Base-by-base conservation (phyloP, 371 early-diverging fungal species). In the Apophysomyces elegans region DNA sequence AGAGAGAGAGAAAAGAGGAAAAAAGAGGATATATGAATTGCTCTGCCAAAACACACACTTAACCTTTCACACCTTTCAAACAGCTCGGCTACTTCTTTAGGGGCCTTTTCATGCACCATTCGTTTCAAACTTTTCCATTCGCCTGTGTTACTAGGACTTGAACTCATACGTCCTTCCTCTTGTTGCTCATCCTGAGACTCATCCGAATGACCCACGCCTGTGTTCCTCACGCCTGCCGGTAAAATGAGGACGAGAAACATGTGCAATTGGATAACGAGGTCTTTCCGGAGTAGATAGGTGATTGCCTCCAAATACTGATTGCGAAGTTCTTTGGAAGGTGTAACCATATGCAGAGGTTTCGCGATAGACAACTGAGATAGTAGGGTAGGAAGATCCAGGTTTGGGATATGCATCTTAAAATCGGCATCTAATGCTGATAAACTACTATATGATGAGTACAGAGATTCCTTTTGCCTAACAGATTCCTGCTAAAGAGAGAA, bases 281-380 rank as follows among this genome's bases (percentile, higher is more conserved):
- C 87, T 63, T 92, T 87, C 37, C 94, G 84, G 47, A 97, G 84
- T 63, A 97, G 72, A 65, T 86, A 93, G 0, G 91, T 91, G 54
- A 95, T 78, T 18, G 93, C 88, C 65, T 95, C 95, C 18, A 96
- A 71, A 63, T 95, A 95, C 26, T 90, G 73, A 7, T 87, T 85
- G 9, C 86, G 83, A 7, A 80, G 67, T 32, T 91, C 94, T 63
- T 86, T 90, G 50, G 80, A 75, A 45, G 87, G 88, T 57, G 90
- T 84, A 65, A 88, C 83, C 32, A 78, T 72, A 39, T 87, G 68
- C 36, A 87, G 88, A 5, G 95, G 91, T 61, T 89, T 85, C 5
- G 94, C 93, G 50, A 85, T 80, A 2, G 90, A 86, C 46, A 97
- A 76, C 63, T 83, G 83, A n/a, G 91, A 83, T 9, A 97, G 78